phyloP scores from a whole-genome alignment of 345 rosid species.

The Angophora floribunda region DNA sequence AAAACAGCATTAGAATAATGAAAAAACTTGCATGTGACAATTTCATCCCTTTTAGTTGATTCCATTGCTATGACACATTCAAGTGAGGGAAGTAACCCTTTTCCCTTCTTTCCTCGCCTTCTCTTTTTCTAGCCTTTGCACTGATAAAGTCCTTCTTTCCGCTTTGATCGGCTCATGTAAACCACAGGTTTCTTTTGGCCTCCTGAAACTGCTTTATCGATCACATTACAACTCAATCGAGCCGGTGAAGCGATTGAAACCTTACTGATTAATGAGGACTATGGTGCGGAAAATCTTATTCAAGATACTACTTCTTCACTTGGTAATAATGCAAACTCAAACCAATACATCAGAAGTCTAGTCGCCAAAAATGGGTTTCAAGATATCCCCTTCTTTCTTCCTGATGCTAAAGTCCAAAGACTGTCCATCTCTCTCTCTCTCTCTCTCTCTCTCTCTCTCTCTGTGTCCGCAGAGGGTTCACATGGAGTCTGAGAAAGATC shows the following conservation, averaged over 20 bases:
- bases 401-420: neutral
- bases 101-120: neutral
- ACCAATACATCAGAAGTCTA: neutral
- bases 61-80: neutral
- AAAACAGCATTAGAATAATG: neutral
- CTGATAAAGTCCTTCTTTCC: neutral
- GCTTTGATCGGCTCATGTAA: neutral
- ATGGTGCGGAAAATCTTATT: neutral
- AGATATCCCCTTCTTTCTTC: neutral
- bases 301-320: neutral
- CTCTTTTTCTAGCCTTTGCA: neutral
- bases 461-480: neutral
- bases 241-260: neutral
- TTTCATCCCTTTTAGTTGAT: neutral
- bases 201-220: neutral
- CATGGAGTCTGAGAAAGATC: neutral
- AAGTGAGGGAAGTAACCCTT: neutral
- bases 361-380: neutral
- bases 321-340: neutral
- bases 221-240: neutral
- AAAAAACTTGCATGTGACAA: neutral
- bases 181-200: neutral
- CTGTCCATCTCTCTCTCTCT: neutral
- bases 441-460: neutral
- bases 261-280: neutral